Evolutionary conservation across 208 protist genomes (phyloP), one percentile per base, ranked within the genome.

Genomic region (Trypanosoma avium): DNA sequence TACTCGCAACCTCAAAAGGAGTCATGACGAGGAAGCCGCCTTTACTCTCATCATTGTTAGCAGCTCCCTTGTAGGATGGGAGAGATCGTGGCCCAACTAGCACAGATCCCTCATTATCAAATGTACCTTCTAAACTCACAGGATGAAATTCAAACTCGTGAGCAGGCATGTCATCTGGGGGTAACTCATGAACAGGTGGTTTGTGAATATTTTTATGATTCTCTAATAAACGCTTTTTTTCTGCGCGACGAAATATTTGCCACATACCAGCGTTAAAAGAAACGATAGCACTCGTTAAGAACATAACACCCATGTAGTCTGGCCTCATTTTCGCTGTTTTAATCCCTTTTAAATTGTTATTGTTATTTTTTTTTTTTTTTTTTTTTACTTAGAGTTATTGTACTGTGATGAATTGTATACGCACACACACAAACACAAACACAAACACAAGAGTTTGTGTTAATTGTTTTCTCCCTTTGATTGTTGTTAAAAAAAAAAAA

Each of bases 251-350:
- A 43, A 84, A 85, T 1, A 95, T 69, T 52, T 95, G 90, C 86
- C 90, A 95, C 4, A 95, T 79, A 22, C 86, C 90, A 22, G 82
- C 86, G 67, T 95, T 95, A 69, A 95, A 93, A 50, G 86, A 95
- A 45, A 95, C 67, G 8, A 93, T 68, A 40, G 79, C 82, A 67
- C 77, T 92, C 69, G 71, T 81, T 47, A 90, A 65, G 60, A 94
- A 92, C 84, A 89, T 82, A 15, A 88, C 56, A 36, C 77, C 82
- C 84, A 94, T 90, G 73, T 92, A 90, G 56, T 94, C 88, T 26
- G 88, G 88, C 40, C 88, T 66, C 88, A 94, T 94, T 24, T 29
- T 33, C 53, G 2, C 10, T 24, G 19, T 43, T 45, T 45, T 15
- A 59, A 24, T 12, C 10, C 3, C n/a, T 29, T 8, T 3, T 32